phyloP scores from a whole-genome alignment of 148 eudicot species.

The Vaccinium myrtillus region DNA sequence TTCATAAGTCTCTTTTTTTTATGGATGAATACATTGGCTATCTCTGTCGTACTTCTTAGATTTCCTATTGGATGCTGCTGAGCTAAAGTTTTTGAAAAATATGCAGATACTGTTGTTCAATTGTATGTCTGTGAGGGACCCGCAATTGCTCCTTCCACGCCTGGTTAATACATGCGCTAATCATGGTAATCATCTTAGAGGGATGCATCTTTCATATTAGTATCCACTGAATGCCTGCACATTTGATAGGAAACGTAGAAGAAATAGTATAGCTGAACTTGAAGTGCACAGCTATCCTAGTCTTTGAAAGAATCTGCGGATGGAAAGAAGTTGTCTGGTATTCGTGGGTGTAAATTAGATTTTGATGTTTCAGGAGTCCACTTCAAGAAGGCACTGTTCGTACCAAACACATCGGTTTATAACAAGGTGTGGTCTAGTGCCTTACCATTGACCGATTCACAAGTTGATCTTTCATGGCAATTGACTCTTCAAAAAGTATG shows the following conservation, averaged over 20 bases:
- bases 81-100: constrained; percentile 26
- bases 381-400: constrained; percentile 89
- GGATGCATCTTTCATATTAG: background rate
- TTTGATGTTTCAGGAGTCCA: constrained; percentile 62
- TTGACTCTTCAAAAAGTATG: constrained; percentile 73
- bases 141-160: constrained; percentile 81
- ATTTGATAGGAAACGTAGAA: background rate
- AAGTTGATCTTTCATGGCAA: constrained; percentile 94
- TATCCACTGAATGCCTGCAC: background rate
- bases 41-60: background rate
- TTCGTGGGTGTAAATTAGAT: background rate
- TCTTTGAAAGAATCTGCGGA: background rate
- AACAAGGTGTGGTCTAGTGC: constrained; percentile 61
- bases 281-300: constrained; percentile 6
- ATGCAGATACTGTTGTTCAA: constrained; percentile 95
- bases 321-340: background rate
- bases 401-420: constrained; percentile 87
- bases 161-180: constrained; percentile 62
- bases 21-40: background rate
- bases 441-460: constrained; percentile 45
- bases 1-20: background rate
- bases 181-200: constrained; percentile 46
- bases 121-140: constrained; percentile 98
- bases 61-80: constrained; percentile 13
- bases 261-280: background rate